Evolutionary conservation across 78 protist species (phyloP).

Genomic region (Bodo saltans): DNA sequence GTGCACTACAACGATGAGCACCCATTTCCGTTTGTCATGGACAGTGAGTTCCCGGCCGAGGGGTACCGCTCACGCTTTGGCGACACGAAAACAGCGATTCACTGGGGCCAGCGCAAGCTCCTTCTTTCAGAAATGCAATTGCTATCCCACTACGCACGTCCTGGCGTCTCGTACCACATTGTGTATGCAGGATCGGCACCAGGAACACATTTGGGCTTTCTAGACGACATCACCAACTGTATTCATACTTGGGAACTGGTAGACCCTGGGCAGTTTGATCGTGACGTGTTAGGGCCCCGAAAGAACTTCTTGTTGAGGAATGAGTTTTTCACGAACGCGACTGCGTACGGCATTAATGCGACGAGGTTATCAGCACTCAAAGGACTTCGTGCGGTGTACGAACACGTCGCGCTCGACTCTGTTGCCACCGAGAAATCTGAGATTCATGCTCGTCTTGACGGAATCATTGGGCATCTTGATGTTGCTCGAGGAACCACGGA

Average conservation of each 20-base stretch:
- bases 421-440: background rate
- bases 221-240: slow-evolving; percentile 28
- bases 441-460: background rate
- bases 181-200: slow-evolving; percentile 58
- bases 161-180: background rate
- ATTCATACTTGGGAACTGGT: background rate
- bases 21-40: background rate
- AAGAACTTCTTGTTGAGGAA: background rate
- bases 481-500: too few relatives aligned
- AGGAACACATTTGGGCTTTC: slow-evolving; percentile 34
- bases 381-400: background rate
- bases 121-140: slow-evolving; percentile 48
- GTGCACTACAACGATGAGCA: too few relatives aligned
- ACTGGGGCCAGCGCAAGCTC: slow-evolving; percentile 67
- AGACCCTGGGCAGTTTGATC: slow-evolving; percentile 49
- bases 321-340: background rate
- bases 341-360: background rate
- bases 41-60: background rate
- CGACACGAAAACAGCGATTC: slow-evolving; percentile 40
- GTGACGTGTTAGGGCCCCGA: background rate
- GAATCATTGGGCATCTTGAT: too few relatives aligned
- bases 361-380: background rate
- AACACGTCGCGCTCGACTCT: background rate
- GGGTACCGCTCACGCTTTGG: slow-evolving; percentile 3
- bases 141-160: too few relatives aligned